Conservation (phyloP, 129 eudicot genomes). For the carrot (Daucus carota) region DNA sequence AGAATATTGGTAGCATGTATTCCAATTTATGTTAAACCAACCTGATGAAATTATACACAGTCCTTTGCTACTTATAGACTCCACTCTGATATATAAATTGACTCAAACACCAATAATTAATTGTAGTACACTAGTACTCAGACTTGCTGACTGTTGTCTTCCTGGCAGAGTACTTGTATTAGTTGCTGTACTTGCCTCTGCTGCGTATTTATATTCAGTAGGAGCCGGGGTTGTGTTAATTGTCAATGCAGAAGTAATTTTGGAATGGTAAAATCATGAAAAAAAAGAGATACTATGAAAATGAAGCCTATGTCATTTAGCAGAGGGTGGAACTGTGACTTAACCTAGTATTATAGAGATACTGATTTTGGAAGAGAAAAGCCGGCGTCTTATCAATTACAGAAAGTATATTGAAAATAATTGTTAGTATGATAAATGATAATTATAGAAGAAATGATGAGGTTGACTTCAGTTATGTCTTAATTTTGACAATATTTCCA, state of each 20-base stretch:
- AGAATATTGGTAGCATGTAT: no score
- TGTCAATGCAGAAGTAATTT: neutral
- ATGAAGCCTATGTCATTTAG: neutral
- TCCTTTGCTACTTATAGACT: no score
- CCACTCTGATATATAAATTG: no score
- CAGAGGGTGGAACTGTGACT: neutral
- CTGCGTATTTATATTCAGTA: neutral
- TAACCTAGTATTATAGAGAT: neutral
- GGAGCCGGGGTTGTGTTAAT: neutral
- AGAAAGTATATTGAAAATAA: neutral
- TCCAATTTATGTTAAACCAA: no score
- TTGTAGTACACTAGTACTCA: no score
- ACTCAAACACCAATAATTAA: no score
- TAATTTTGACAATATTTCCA: slow-evolving; percentile 15
- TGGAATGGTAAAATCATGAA: neutral
- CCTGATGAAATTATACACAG: no score
- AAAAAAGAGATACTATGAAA: neutral
- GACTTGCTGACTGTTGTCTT: no score
- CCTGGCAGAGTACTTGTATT: neutral
- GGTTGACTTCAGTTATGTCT: neutral
- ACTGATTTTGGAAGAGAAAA: neutral
- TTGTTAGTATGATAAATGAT: neutral
- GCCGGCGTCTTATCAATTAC: neutral
- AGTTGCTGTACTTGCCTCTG: neutral
- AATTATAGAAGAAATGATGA: neutral